These are phyloP conservation scores for Cornus suecica DNA, from an alignment of 148 eudicot genomes.

Conservation along the genomic window DNA sequence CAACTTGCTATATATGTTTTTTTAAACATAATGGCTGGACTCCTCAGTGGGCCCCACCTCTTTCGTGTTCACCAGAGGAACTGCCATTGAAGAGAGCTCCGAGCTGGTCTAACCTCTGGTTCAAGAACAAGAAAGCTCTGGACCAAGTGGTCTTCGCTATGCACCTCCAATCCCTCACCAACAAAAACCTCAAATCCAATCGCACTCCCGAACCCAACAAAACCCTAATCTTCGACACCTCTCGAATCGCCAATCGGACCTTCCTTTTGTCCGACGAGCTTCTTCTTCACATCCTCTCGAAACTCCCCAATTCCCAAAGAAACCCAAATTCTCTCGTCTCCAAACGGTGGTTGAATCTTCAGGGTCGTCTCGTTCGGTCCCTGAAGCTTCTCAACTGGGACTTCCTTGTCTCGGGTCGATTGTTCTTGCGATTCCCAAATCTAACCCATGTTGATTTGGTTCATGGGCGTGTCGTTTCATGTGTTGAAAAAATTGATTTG, in stretches of 20 bases:
- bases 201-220: constrained; percentile 1
- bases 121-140: constrained; percentile 38
- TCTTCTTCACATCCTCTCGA: constrained; percentile 52
- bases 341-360: constrained; percentile 64
- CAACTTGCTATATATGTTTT: no score
- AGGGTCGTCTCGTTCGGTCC: constrained; percentile 58
- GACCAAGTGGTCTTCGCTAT: constrained; percentile 39
- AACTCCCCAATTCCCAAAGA: constrained; percentile 48
- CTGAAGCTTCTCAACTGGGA: constrained; percentile 62
- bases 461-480: constrained; percentile 31
- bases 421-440: constrained; percentile 53
- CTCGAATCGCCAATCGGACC: constrained; percentile 29
- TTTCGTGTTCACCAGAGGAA: no score
- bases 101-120: constrained; percentile 35
- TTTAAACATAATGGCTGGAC: no score
- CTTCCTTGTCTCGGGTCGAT: constrained; percentile 53
- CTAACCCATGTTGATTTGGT: constrained; percentile 60
- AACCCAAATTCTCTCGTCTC: constrained; percentile 58
- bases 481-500: constrained; percentile 35
- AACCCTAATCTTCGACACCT: constrained; percentile 28
- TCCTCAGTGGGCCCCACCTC: no score
- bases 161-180: constrained; percentile 27
- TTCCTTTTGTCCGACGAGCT: constrained; percentile 59
- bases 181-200: neutral
- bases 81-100: neutral